Evolutionary conservation across 2,329 filamentous ascomycete species (phyloP), one percentile per base, ranked within the genome.

Genomic region (Cytospora leucostoma): DNA sequence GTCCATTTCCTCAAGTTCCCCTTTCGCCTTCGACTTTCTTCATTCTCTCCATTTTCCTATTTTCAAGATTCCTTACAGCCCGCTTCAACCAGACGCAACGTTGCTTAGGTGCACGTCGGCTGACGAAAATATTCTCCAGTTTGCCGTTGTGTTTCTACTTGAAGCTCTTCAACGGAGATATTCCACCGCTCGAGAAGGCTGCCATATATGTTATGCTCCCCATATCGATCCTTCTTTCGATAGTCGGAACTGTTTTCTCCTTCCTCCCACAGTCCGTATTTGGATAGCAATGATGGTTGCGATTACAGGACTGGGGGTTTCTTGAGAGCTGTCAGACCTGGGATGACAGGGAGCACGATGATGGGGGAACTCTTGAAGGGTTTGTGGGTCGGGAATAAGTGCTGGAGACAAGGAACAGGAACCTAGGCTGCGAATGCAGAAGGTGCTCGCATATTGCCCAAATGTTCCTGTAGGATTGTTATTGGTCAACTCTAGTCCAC

Each of bases 131-230:
- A 54, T 49, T 13, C 7, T 2, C 2, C 44, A 82, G 80, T 19
- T 75, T 99, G 57, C 95, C 94, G 0, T 79, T 97, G 37, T 84
- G 88, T 5, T 98, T 99, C 73, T 93, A 98, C 72, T 78, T 98
- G 62, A 96, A 93, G 77, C 86, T 98, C 1, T 98, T 96, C 74
- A 87, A 88, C 54, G 82, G 86, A 56, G 88, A 94, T 65, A 85
- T 97, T 53, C 78, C 81, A 1, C 68, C 74, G 1, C 73, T 74
- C 27, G 92, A 97, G 76, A 87, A 85, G 70, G 73, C 85, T 5
- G 68, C 90, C 52, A 87, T 89, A 70, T 93, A 87, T 81, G 73
- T 79, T 17, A 76, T 97, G 69, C 87, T 97, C 71, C 74, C 86
- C 6, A 71, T 91, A 13, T 95, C 91, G 62, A 81, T 84, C 1